Percentiles rank a stretch among this genome's conserved stretches.
These are phyloP conservation scores for Aspergillus neoniger DNA, from an alignment of 2,329 filamentous ascomycete species.

Conservation along the genomic window DNA sequence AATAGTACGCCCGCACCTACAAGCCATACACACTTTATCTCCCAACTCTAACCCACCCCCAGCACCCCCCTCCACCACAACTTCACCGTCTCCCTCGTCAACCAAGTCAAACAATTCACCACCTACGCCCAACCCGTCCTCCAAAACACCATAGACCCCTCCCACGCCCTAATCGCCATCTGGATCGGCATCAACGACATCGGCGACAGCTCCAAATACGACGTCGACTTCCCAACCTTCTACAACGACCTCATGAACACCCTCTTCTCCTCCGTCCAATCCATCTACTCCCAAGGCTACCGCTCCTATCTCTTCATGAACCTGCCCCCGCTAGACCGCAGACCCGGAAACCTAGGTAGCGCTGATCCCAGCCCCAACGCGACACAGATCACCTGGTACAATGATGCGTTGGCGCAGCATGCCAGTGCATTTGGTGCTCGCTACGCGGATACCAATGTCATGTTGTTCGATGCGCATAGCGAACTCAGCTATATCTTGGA, in stretches of 20 bases:
- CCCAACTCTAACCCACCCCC: slow-evolving; percentile 6
- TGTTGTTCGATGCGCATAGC: slow-evolving; percentile 50
- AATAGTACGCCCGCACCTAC: slow-evolving; percentile 35
- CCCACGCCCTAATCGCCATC: slow-evolving; percentile 49
- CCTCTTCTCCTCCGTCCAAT: slow-evolving; percentile 46
- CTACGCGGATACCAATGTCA: slow-evolving; percentile 38
- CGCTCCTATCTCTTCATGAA: slow-evolving; percentile 54
- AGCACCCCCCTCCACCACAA: slow-evolving; percentile 55
- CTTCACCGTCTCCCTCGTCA: slow-evolving; percentile 52
- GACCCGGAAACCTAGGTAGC: slow-evolving; percentile 38
- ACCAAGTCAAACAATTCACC: slow-evolving; percentile 54
- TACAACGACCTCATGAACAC: slow-evolving; percentile 47
- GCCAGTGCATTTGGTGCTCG: slow-evolving; percentile 35
- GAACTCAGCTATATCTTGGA: slow-evolving; percentile 48
- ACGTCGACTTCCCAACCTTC: slow-evolving; percentile 48
- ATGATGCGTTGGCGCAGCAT: slow-evolving; percentile 40
- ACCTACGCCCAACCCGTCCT: slow-evolving; percentile 49
- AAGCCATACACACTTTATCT: background rate
- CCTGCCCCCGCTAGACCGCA: slow-evolving; percentile 54
- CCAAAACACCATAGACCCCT: slow-evolving; percentile 30
- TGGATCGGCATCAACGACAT: slow-evolving; percentile 63
- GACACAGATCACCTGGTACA: slow-evolving; percentile 51
- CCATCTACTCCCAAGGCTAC: slow-evolving; percentile 48
- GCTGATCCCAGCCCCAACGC: slow-evolving; percentile 46
- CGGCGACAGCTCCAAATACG: slow-evolving; percentile 50